Evolutionary conservation across 179 eudicot species (phyloP), one percentile per base, ranked within the genome.

Genomic region (Amaranthus tricolor): DNA sequence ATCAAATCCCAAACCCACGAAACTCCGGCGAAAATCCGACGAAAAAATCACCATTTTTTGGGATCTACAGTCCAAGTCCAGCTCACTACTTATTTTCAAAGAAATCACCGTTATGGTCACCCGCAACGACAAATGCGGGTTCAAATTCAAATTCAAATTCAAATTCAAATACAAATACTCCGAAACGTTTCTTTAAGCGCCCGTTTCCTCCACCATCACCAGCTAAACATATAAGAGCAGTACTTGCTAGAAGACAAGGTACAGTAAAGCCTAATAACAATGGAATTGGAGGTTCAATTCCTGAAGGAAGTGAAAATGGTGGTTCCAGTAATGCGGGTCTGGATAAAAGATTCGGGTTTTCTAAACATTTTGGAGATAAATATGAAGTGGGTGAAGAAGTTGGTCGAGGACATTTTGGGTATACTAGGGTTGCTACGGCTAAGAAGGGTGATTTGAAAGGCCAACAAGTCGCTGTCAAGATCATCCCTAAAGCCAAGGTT

Each of bases 371-470:
- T 53, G 75, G 69, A 19, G 87, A 74, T 64, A 73, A 71, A 77
- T 85, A 83, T 77, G 97, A 91, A 65, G 80, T 92, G 9, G 96
- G 92, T 20, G 94, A 91, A 15, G 96, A 91, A 76, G 94, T 92
- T 55, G 97, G 97, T 19, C 75, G 92, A 76, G 97, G 97, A 73
- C 97, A 91, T 92, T 92, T 92, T 82, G 96, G 97, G 82, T 90
- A 87, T 82, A 92, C 97, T 64, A 79, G 91, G 13, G 76, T 86
- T 51, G 97, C 97, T 24, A 74, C 74, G 65, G 83, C 66, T 15
- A 91, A 86, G 88, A 91, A 89, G 66, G 97, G 97, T 15, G 88
- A 84, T 20, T 77, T 84, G 51, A 89, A 85, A 77, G 97, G 92
- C 6, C 85, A 75, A 72, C 80, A 79, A 56, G 89, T 92, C 43